phyloP scores from a whole-genome alignment of 345 rosid species.

The Populus pruinosa region DNA sequence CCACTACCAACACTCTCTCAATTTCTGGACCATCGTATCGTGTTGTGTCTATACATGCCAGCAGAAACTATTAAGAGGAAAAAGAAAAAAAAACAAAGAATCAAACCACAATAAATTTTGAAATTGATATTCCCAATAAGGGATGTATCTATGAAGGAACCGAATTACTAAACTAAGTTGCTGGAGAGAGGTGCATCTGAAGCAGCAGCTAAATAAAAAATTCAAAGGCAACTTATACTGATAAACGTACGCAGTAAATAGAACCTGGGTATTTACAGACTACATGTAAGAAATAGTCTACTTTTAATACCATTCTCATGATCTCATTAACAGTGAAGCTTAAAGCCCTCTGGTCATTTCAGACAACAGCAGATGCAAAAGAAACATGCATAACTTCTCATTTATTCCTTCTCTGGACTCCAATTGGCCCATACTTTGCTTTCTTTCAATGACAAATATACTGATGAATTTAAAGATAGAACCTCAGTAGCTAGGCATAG shows the following conservation, averaged over 20 bases:
- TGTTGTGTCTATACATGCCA: constrained; percentile 50
- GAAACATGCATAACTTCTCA: not conserved
- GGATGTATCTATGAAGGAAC: not conserved
- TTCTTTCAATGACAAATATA: not conserved
- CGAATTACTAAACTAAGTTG: too few species aligned
- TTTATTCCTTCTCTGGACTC: not conserved
- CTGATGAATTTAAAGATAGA: not conserved
- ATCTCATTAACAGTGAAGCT: not conserved
- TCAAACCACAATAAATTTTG: not conserved
- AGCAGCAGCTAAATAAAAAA: too few species aligned
- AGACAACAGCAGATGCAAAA: not conserved
- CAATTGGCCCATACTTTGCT: not conserved
- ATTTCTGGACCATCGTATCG: constrained; percentile 72
- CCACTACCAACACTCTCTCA: constrained; percentile 37
- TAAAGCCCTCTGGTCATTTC: not conserved
- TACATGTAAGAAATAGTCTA: not conserved
- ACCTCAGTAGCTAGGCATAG: not conserved
- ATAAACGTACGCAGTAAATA: too few species aligned
- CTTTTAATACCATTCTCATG: not conserved
- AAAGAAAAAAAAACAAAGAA: not conserved
- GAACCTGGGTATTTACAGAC: too few species aligned
- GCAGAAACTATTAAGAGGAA: constrained; percentile 26
- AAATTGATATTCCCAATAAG: not conserved
- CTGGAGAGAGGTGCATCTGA: too few species aligned
- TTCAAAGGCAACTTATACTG: too few species aligned